These are phyloP conservation scores for Elongisporangium prolatum DNA, from an alignment of 352 stramenopile species.

Conservation along the genomic window DNA sequence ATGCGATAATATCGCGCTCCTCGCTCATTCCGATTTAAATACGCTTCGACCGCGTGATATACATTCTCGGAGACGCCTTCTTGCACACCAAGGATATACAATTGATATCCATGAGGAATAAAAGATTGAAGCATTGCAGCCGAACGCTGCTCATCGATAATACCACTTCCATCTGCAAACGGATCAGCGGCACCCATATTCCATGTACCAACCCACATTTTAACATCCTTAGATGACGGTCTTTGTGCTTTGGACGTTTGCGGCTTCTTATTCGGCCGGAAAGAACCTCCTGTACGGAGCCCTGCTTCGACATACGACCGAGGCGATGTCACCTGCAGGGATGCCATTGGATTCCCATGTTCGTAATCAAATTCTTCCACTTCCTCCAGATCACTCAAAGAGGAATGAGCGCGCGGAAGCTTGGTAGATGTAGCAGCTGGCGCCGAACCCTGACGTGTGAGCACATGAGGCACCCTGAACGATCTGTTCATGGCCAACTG, in stretches of 20 bases:
- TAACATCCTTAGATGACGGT: constrained; percentile 40
- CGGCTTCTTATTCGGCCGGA: constrained; percentile 8
- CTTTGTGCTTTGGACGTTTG: constrained; percentile 18
- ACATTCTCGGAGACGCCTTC: constrained; percentile 84
- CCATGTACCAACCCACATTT: constrained; percentile 83
- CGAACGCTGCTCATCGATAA: constrained; percentile 73
- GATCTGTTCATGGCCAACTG: constrained; percentile 33
- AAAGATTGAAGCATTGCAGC: constrained; percentile 71
- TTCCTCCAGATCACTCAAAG: constrained; percentile 15
- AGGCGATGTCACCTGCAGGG: constrained; percentile 44
- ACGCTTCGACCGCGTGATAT: constrained; percentile 75
- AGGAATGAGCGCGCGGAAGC: no score
- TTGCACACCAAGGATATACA: constrained; percentile 86
- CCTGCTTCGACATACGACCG: constrained; percentile 61
- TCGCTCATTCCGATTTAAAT: constrained; percentile 66
- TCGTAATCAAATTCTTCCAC: constrained; percentile 18
- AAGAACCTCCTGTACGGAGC: constrained; percentile 36
- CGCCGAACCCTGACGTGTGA: constrained; percentile 9
- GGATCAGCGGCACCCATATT: constrained; percentile 83
- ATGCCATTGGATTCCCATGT: neutral
- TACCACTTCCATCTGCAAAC: constrained; percentile 62
- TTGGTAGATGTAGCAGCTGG: no score
- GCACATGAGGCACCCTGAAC: constrained; percentile 20
- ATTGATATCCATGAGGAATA: constrained; percentile 71
- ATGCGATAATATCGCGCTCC: constrained; percentile 62